phyloP scores from a whole-genome alignment of 305 asterid genomes.

The Striga hermonthica region DNA sequence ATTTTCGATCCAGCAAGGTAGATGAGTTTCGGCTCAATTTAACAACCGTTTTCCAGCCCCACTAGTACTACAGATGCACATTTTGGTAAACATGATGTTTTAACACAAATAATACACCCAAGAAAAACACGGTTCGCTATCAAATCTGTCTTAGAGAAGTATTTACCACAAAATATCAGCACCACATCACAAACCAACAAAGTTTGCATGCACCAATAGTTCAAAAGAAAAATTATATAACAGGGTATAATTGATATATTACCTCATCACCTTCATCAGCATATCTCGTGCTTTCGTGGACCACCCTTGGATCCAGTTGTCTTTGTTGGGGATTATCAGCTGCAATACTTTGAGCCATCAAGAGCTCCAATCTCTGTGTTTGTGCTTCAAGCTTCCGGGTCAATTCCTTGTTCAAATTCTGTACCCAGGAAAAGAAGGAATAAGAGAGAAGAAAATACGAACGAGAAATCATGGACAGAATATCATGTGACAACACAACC shows the following conservation, averaged over 20 bases:
- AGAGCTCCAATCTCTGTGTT: slow-evolving; percentile 93
- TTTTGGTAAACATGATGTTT: not conserved
- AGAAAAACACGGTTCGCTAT: not conserved
- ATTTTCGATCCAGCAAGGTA: no score
- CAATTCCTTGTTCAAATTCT: slow-evolving; percentile 86
- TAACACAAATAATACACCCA: not conserved
- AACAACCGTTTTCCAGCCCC: no score
- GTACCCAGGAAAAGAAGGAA: slow-evolving; percentile 32
- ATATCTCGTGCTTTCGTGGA: slow-evolving; percentile 49
- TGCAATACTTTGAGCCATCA: slow-evolving; percentile 85
- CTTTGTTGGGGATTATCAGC: slow-evolving; percentile 54
- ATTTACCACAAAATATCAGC: slow-evolving; percentile 21
- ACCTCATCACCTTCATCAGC: slow-evolving; percentile 99
- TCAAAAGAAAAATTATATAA: slow-evolving; percentile 17
- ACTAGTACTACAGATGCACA: not conserved
- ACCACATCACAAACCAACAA: slow-evolving; percentile 12
- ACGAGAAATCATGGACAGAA: slow-evolving; percentile 12
- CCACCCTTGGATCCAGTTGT: slow-evolving; percentile 44
- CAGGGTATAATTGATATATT: slow-evolving; percentile 28
- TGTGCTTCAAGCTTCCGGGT: slow-evolving; percentile 89
- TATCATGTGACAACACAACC: slow-evolving; percentile 5
- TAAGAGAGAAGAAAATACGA: slow-evolving; percentile 12
- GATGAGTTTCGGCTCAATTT: no score
- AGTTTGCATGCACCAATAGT: slow-evolving; percentile 1
- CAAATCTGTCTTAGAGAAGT: not conserved